Evolutionary conservation across 306 rosid species (phyloP).

Genomic region (Spatholobus suberectus): DNA sequence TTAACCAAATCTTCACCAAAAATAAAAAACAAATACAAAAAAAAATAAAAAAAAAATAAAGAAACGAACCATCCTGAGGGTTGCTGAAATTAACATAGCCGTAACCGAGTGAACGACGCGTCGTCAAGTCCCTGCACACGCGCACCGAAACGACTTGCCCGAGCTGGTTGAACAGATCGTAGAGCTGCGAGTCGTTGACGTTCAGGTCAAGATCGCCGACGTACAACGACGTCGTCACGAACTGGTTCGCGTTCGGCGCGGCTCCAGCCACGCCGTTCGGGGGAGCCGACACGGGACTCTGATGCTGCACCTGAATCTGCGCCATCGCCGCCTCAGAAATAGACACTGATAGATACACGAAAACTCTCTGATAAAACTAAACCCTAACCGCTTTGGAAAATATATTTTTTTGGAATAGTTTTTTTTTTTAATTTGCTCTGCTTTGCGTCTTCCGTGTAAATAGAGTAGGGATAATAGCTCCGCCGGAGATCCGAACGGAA

Average conservation of each 20-base stretch:
- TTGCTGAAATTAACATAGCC: constrained; percentile 74
- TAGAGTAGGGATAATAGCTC: constrained; percentile 42
- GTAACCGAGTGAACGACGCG: constrained; percentile 76
- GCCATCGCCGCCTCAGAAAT: constrained; percentile 53
- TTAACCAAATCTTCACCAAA: not conserved
- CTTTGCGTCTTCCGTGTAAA: constrained; percentile 26
- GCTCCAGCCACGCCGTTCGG: constrained; percentile 43
- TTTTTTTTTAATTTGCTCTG: constrained; percentile 22
- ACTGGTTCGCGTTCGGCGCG: constrained; percentile 47
- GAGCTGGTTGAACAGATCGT: constrained; percentile 66
- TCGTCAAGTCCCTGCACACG: constrained; percentile 72
- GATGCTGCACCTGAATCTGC: constrained; percentile 78
- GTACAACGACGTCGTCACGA: constrained; percentile 67
- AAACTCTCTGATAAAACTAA: constrained; percentile 3
- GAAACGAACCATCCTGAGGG: constrained; percentile 67
- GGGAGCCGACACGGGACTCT: constrained; percentile 44
- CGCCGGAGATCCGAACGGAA: constrained; percentile 55
- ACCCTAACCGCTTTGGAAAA: constrained; percentile 22
- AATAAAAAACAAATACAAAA: not conserved
- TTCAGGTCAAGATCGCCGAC: constrained; percentile 73
- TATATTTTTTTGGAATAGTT: not conserved
- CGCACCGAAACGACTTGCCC: constrained; percentile 72
- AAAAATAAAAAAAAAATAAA: not conserved
- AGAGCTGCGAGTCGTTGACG: constrained; percentile 72
- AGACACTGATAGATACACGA: not conserved